These are phyloP conservation scores for Metahyphopichia silvanorum DNA, from an alignment of 805 yeast genomes.

Conservation along the genomic window DNA sequence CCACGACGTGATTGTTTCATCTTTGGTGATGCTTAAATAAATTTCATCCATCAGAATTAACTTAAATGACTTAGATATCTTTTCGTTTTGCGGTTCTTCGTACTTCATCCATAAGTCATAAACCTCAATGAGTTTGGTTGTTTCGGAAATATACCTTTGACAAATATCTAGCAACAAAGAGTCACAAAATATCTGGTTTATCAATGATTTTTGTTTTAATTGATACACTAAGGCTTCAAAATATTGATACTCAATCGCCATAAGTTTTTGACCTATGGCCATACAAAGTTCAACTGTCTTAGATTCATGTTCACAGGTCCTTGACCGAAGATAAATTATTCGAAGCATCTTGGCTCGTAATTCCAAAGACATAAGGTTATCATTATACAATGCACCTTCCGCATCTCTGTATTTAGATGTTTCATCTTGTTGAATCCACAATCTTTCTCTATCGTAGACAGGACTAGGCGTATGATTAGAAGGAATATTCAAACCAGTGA, in stretches of 20 bases:
- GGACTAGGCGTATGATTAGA: conserved; percentile 14
- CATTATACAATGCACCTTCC: no score
- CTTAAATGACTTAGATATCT: not conserved
- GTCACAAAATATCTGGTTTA: no score
- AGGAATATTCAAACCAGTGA: conserved; percentile 23
- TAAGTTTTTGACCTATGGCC: no score
- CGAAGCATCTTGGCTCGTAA: conserved; percentile 23
- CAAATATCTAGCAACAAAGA: no score
- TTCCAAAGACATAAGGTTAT: conserved; percentile 25
- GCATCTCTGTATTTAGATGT: no score
- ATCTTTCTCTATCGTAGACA: conserved; percentile 27
- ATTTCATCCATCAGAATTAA: conserved; percentile 8
- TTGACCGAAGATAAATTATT: no score
- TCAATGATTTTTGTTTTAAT: no score
- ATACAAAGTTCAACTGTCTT: no score
- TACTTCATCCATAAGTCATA: not conserved
- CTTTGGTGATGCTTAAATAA: conserved; percentile 15
- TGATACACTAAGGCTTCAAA: no score
- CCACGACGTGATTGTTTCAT: not conserved
- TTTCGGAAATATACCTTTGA: conserved; percentile 1
- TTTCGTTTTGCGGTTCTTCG: not conserved
- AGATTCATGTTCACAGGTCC: no score
- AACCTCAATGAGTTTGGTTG: conserved; percentile 1
- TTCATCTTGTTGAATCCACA: no score
- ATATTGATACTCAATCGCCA: no score